A percentile compares a stretch with the other conserved stretches of the same genome.
Conservation (phyloP, 352 stramenopile species). For the Phytophthora cajani region DNA sequence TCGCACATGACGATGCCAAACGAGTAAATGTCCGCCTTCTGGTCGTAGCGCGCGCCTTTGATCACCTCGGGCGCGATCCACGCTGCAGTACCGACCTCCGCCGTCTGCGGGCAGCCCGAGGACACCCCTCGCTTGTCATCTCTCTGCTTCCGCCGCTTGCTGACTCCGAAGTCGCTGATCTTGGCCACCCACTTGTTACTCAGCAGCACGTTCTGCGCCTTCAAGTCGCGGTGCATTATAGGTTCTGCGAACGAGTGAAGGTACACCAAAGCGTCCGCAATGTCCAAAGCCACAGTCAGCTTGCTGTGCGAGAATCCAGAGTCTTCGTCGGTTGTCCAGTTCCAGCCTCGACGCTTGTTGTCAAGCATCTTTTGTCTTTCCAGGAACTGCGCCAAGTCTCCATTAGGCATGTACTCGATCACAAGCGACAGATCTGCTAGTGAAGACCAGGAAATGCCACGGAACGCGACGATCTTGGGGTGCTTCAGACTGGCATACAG, state of each 20-base stretch:
- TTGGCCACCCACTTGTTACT: constrained; percentile 57
- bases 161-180: constrained; percentile 69
- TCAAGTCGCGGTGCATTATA: constrained; percentile 68
- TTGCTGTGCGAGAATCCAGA: constrained; percentile 39
- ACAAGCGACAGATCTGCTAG: constrained; percentile 55
- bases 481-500: constrained; percentile 56
- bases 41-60: constrained; percentile 51
- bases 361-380: constrained; percentile 35
- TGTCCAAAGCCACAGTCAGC: constrained; percentile 40
- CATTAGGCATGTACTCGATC: constrained; percentile 57
- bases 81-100: constrained; percentile 57
- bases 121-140: constrained; percentile 17
- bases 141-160: constrained; percentile 38
- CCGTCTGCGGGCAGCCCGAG: constrained; percentile 37
- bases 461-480: constrained; percentile 56
- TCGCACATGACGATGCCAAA: constrained; percentile 63
- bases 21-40: constrained; percentile 64
- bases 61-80: constrained; percentile 71
- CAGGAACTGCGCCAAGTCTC: constrained; percentile 45
- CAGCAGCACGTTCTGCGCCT: constrained; percentile 65
- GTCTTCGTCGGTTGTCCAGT: constrained; percentile 34
- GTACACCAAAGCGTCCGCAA: constrained; percentile 50
- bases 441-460: constrained; percentile 55
- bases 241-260: constrained; percentile 47
- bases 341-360: constrained; percentile 40